phyloP scores from a whole-genome alignment of 495 filamentous ascomycete species.

The Amorphotheca resinae region DNA sequence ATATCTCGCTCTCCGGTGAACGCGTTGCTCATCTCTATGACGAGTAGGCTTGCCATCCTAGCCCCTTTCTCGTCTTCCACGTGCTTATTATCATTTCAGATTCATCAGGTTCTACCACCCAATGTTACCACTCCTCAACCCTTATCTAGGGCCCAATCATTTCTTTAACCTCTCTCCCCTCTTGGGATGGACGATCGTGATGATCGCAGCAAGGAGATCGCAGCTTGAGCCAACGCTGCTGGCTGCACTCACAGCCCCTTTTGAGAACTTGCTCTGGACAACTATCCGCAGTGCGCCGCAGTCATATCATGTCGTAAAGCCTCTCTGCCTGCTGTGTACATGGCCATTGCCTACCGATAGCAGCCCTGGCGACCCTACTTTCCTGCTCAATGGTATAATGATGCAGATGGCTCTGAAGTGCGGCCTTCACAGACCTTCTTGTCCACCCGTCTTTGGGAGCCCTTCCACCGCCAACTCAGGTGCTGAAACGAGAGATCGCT shows the following conservation, averaged over 20 bases:
- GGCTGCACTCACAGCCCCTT: conserved; percentile 55
- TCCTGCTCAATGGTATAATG: conserved; percentile 78
- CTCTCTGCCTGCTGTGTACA: conserved; percentile 70
- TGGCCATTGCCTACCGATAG: conserved; percentile 80
- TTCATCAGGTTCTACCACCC: conserved; percentile 73
- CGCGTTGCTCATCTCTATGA: conserved; percentile 40
- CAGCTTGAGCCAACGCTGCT: conserved; percentile 48
- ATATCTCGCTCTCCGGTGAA: neutral
- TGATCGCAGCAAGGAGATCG: conserved; percentile 65
- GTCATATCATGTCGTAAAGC: conserved; percentile 76
- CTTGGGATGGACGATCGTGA: conserved; percentile 76
- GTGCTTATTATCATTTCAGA: conserved; percentile 26
- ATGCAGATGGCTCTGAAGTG: conserved; percentile 79
- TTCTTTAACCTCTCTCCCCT: conserved; percentile 59
- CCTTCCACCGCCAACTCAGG: conserved; percentile 47
- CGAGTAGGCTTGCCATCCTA: conserved; percentile 42
- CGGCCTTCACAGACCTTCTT: conserved; percentile 75
- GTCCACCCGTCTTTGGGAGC: conserved; percentile 22
- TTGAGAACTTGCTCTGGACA: conserved; percentile 56
- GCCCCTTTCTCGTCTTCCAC: too few relatives aligned
- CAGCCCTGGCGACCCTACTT: conserved; percentile 69
- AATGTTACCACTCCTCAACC: conserved; percentile 69
- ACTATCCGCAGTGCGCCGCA: conserved; percentile 68
- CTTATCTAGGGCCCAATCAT: conserved; percentile 51
- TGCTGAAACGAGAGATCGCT: conserved; percentile 72